Conservation (phyloP, 1,284 basidiomycete species). For the Pascua sp. region DNA sequence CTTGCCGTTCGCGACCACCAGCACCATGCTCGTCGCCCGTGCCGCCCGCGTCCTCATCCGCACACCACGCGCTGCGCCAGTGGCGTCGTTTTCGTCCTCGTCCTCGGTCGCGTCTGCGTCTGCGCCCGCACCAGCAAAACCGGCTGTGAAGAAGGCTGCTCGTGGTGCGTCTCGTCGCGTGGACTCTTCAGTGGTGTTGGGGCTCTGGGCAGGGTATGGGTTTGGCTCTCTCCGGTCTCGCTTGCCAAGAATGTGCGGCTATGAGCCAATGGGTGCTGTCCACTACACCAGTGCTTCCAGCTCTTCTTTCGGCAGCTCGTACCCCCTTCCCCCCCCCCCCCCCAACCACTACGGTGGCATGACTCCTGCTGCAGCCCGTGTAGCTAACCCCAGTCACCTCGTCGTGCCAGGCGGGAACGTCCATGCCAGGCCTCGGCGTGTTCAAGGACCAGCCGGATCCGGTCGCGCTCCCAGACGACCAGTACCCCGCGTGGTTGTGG, state of each 20-base stretch:
- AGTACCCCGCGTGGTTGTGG: constrained; percentile 91
- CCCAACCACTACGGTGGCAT: too few species aligned
- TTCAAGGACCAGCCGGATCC: constrained; percentile 78
- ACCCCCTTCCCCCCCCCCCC: too few species aligned
- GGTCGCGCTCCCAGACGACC: constrained; percentile 72
- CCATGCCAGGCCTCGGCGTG: constrained; percentile 72
- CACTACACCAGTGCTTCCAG: background rate
- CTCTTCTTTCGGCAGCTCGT: too few species aligned
- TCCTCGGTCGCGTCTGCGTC: background rate
- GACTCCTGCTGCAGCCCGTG: background rate
- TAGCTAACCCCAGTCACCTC: constrained; percentile 27
- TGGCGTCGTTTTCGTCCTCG: constrained; percentile 4
- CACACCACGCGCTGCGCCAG: background rate
- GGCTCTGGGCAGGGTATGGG: background rate
- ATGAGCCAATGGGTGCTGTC: background rate
- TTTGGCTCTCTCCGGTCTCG: background rate
- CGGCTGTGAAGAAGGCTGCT: background rate
- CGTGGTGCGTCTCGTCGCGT: background rate
- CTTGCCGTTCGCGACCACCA: background rate
- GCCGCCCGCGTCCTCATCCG: background rate
- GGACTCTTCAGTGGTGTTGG: background rate
- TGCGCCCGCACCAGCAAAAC: background rate
- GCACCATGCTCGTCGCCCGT: constrained; percentile 5
- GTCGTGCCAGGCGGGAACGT: constrained; percentile 64
- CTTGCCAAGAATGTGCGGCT: background rate